Evolutionary conservation across 345 rosid genomes (phyloP), one percentile per base, ranked within the genome.

Genomic region (Odontarrhena argentea): DNA sequence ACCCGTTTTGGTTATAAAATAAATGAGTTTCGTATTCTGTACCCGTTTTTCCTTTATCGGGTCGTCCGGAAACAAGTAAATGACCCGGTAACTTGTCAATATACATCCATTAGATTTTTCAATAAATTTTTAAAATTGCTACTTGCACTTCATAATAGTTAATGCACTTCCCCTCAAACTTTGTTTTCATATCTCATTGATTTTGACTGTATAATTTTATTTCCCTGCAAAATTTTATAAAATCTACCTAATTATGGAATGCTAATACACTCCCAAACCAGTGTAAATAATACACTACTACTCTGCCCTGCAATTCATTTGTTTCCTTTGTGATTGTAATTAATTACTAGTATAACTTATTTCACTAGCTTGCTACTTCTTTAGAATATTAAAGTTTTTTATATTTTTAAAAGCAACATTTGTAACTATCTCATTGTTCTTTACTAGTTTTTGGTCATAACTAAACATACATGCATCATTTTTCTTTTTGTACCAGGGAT

Each of bases 1-100:
- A 70, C 74, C 67, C 74, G 34, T 69, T 60, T 49, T 28, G 22
- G 22, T 18, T 9, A 18, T 24, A 4, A 45, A 13, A 41, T 12
- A 28, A 12, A 57, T 58, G 14, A 18, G 40, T 8, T 56, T 59
- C 59, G 51, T 59, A 2, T 8, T 60, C 7, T 18, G 67, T 69
- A 69, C 54, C 74, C 53, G 67, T 15, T 68, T 68, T 48, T 9
- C 57, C 66, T 68, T 3, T 28, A 28, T 40, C 73, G 65, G 73
- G 73, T 58, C 44, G 40, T 65, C 60, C 48, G 42, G 3, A 8
- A 0, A 5, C 18, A 41, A 45, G 62, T 57, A 22, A 58, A 38
- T 10, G 3, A 60, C 66, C 73, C 73, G 66, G 45, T 59, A 41
- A 69, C 32, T 48, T 26, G 13, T 46, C 1, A 11, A 49, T 46